Conservation (phyloP, 1,284 basidiomycete species). For the Sanghuangporus baumii region DNA sequence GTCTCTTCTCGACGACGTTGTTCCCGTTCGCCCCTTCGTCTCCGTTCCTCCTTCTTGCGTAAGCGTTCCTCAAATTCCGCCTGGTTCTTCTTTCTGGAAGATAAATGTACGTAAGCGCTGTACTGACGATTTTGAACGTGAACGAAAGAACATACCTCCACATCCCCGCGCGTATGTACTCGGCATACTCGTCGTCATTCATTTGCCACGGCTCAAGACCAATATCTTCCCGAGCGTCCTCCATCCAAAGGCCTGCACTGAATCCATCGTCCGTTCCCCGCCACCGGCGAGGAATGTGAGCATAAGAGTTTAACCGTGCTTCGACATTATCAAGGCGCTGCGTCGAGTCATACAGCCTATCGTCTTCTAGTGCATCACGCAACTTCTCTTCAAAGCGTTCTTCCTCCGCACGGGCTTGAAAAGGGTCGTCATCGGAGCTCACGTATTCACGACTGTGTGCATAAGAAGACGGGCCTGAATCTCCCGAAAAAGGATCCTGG, state of each 20-base stretch:
- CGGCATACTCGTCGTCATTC: conserved; percentile 82
- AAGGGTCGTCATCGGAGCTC: conserved; percentile 11
- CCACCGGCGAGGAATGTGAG: conserved; percentile 60
- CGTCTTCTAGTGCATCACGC: conserved; percentile 61
- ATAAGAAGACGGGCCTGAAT: conserved; percentile 7
- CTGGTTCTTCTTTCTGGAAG: conserved; percentile 55
- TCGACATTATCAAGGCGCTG: conserved; percentile 59
- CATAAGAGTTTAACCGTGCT: conserved; percentile 57
- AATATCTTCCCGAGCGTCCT: conserved; percentile 38
- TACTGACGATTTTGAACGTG: neutral
- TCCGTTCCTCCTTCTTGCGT: conserved; percentile 39
- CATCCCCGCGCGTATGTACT: conserved; percentile 76
- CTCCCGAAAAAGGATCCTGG: neutral
- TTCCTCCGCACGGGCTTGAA: conserved; percentile 45
- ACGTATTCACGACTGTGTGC: neutral
- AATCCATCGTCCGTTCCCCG: conserved; percentile 23
- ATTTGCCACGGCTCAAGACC: conserved; percentile 51
- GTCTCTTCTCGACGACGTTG: conserved; percentile 52
- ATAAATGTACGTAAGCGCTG: conserved; percentile 4
- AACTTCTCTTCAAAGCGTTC: conserved; percentile 62
- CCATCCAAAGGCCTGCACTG: conserved; percentile 25
- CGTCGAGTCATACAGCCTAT: conserved; percentile 27
- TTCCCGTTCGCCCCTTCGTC: conserved; percentile 39
- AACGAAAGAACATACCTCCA: conserved; percentile 50
- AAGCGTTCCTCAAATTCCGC: conserved; percentile 59